Evolutionary conservation across 208 protist genomes (phyloP).

Genomic region (Histomonas meleagridis): DNA sequence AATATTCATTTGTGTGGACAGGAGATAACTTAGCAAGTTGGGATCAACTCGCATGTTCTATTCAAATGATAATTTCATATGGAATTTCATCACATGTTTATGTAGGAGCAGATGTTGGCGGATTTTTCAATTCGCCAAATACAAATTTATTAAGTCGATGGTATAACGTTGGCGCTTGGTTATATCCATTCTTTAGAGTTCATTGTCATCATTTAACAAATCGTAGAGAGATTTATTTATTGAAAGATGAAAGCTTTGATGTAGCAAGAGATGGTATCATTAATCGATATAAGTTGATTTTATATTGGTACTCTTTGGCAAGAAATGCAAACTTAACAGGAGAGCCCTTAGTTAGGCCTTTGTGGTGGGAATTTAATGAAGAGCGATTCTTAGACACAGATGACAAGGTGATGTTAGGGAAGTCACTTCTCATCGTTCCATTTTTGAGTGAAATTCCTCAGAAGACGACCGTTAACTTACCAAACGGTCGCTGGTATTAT

Average conservation of each 20-base stretch:
- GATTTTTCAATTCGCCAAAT: slow-evolving; percentile 83
- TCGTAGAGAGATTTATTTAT: slow-evolving; percentile 80
- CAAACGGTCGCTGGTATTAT: slow-evolving; percentile 54
- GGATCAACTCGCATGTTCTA: slow-evolving; percentile 73
- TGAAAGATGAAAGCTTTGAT: slow-evolving; percentile 63
- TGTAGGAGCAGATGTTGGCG: slow-evolving; percentile 82
- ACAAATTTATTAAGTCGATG: slow-evolving; percentile 83
- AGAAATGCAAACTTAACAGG: slow-evolving; percentile 65
- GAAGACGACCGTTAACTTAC: slow-evolving; percentile 63
- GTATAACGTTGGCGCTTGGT: slow-evolving; percentile 76
- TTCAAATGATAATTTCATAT: slow-evolving; percentile 83
- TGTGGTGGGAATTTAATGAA: slow-evolving; percentile 72
- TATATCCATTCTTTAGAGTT: slow-evolving; percentile 90
- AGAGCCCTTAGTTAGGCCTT: slow-evolving; percentile 68
- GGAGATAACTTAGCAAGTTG: slow-evolving; percentile 88
- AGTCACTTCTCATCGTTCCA: slow-evolving; percentile 67
- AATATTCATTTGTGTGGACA: slow-evolving; percentile 85
- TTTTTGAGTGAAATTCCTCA: slow-evolving; percentile 58
- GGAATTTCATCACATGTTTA: slow-evolving; percentile 80
- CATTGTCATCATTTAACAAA: slow-evolving; percentile 85
- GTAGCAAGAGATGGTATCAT: slow-evolving; percentile 51
- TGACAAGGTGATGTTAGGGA: slow-evolving; percentile 70
- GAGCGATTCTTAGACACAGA: slow-evolving; percentile 53
- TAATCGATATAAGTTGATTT: slow-evolving; percentile 72
- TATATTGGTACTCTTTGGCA: slow-evolving; percentile 86